Percentiles rank a stretch among this genome's conserved stretches.
These are phyloP conservation scores for Quercus wislizeni DNA, from an alignment of 306 rosid species.

Conservation along the genomic window DNA sequence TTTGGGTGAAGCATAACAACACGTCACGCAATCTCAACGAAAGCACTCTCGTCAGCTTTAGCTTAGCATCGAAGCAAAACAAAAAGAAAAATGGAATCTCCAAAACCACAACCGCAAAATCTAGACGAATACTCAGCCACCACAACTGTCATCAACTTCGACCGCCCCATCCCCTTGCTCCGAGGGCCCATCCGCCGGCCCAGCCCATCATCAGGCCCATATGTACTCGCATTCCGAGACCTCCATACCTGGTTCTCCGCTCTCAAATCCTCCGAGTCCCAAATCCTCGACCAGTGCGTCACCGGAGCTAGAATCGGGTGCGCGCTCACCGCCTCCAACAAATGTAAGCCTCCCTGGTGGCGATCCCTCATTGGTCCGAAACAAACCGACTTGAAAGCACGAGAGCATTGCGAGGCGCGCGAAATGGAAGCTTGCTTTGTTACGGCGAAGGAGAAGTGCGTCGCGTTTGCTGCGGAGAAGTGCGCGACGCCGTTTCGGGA, in stretches of 20 bases:
- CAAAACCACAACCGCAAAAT: conserved; percentile 5
- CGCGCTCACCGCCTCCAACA: conserved; percentile 40
- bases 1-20: no score
- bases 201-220: conserved; percentile 46
- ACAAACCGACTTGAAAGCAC: conserved; percentile 44
- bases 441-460: conserved; percentile 48
- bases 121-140: conserved; percentile 53
- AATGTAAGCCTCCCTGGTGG: conserved; percentile 86
- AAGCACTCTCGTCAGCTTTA: no score
- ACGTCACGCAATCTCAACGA: no score
- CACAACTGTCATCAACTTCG: conserved; percentile 50
- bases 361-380: conserved; percentile 38
- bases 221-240: conserved; percentile 65
- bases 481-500: conserved; percentile 61
- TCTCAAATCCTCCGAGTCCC: conserved; percentile 49
- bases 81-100: conserved; percentile 23
- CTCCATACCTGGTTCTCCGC: conserved; percentile 64
- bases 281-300: conserved; percentile 61
- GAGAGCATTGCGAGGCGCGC: conserved; percentile 64
- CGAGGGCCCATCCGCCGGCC: conserved; percentile 55
- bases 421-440: conserved; percentile 44
- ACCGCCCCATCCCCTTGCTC: conserved; percentile 53
- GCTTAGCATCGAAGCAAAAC: no score
- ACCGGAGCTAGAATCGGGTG: conserved; percentile 71
- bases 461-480: conserved; percentile 54